phyloP scores from a whole-genome alignment of 129 eudicot genomes.

The Chrysanthemum lavandulifolium region DNA sequence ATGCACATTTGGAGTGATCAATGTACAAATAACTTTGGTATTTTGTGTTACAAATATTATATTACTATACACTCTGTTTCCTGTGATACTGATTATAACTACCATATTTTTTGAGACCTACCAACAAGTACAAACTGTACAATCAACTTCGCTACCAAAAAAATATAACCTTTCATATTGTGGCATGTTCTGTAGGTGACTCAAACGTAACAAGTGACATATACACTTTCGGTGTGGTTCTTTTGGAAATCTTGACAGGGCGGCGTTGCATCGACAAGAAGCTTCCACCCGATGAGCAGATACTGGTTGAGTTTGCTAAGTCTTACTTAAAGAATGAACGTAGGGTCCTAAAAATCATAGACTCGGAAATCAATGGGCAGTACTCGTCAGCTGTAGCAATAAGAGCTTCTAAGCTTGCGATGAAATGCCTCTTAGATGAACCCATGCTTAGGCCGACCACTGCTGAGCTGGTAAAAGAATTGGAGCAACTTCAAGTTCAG shows the following conservation, averaged over 20 bases:
- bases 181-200: conserved; percentile 4
- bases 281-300: conserved; percentile 53
- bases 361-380: too few relatives aligned
- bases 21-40: not conserved
- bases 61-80: too few relatives aligned
- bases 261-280: conserved; percentile 58
- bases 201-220: conserved; percentile 18
- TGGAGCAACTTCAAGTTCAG: too few relatives aligned
- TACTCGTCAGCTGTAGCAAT: too few relatives aligned
- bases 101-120: not conserved
- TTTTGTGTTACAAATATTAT: too few relatives aligned
- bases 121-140: not conserved
- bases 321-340: conserved; percentile 19
- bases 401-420: too few relatives aligned
- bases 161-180: not conserved
- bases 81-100: too few relatives aligned
- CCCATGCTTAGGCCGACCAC: too few relatives aligned
- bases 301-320: conserved; percentile 59
- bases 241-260: conserved; percentile 65
- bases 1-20: not conserved
- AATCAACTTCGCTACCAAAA: not conserved
- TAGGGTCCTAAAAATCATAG: too few relatives aligned
- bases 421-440: too few relatives aligned
- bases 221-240: conserved; percentile 43
- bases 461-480: too few relatives aligned